Conservation (phyloP, 2,329 filamentous ascomycete species). For the Cryphonectria naterciae region DNA sequence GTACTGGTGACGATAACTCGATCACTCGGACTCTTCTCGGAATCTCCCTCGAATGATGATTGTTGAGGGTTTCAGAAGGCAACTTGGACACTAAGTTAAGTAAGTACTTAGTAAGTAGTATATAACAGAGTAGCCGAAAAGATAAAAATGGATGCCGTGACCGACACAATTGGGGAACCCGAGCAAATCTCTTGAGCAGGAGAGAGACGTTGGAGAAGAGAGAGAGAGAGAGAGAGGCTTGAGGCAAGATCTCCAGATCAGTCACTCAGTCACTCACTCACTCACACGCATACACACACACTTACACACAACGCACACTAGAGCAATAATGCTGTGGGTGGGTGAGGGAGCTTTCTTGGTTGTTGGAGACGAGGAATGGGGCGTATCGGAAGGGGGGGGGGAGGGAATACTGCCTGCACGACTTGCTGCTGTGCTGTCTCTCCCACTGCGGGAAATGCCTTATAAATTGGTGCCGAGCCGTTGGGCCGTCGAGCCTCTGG, state of each 20-base stretch:
- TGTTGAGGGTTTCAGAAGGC: background rate
- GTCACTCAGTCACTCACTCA: no score
- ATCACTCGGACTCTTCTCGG: background rate
- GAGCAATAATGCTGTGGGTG: no score
- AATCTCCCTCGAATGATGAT: background rate
- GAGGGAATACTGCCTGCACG: background rate
- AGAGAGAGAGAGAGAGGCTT: no score
- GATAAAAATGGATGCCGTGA: constrained; percentile 21
- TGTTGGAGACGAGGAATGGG: background rate
- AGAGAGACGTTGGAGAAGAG: background rate
- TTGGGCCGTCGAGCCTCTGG: constrained; percentile 19
- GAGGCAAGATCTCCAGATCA: background rate
- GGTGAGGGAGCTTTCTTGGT: background rate
- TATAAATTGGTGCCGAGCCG: constrained; percentile 29
- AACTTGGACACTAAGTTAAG: background rate
- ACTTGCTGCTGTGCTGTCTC: background rate
- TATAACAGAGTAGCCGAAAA: constrained; percentile 2
- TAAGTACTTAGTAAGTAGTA: background rate
- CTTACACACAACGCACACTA: no score
- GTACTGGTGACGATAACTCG: background rate
- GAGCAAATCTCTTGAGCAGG: background rate
- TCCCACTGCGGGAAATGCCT: background rate
- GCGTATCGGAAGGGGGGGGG: no score
- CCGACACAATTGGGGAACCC: background rate
- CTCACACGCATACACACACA: no score